phyloP scores from a whole-genome alignment of 164 flowering plant genomes.

The Chloranthus sessilifolius region DNA sequence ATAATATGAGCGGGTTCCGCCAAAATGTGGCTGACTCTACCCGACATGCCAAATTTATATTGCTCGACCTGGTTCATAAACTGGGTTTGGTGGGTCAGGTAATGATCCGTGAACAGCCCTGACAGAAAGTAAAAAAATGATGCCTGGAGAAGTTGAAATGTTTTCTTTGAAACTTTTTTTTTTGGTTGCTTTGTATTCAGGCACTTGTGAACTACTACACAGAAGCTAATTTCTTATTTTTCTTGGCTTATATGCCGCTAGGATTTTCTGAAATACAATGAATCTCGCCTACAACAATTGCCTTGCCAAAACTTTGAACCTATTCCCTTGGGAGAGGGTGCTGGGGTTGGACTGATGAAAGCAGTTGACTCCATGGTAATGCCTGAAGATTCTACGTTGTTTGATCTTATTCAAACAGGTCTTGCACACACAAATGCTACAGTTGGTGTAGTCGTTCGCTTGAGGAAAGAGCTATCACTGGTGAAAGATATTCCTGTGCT shows the following conservation, averaged over 20 bases:
- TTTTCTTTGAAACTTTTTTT: background rate
- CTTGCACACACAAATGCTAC: slow-evolving; percentile 70
- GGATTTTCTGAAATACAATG: slow-evolving; percentile 83
- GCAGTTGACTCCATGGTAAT: slow-evolving; percentile 74
- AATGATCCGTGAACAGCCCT: too few species aligned
- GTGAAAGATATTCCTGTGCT: slow-evolving; percentile 81
- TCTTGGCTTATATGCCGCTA: slow-evolving; percentile 20
- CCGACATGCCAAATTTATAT: too few species aligned
- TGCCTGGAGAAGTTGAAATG: too few species aligned
- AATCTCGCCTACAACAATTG: slow-evolving; percentile 45
- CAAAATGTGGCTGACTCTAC: too few species aligned
- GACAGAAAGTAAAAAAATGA: too few species aligned
- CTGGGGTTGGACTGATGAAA: slow-evolving; percentile 86
- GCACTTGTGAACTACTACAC: background rate
- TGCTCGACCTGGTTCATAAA: too few species aligned
- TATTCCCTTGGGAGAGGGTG: slow-evolving; percentile 94
- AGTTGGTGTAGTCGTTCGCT: slow-evolving; percentile 86
- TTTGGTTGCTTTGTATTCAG: background rate
- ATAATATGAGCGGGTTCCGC: too few species aligned
- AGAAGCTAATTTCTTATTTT: background rate
- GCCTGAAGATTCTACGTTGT: slow-evolving; percentile 76
- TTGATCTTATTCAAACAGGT: slow-evolving; percentile 76
- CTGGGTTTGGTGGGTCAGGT: too few species aligned
- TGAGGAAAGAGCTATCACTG: slow-evolving; percentile 75
- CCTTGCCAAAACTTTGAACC: slow-evolving; percentile 77